Conservation (phyloP, 352 stramenopile genomes). For the Pythium inflatum region DNA sequence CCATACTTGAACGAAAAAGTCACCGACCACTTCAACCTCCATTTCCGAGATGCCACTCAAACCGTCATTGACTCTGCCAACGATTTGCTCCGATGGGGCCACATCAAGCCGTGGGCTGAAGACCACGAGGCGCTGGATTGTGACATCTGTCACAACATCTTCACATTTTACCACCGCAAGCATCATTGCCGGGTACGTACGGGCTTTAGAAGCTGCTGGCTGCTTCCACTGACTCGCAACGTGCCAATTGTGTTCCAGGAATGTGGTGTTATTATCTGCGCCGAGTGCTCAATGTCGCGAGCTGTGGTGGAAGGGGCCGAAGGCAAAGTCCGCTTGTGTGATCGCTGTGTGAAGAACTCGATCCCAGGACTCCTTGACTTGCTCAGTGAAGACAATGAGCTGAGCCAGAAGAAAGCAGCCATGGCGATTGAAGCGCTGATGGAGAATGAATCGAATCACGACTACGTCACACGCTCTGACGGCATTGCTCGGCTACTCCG, state of each 20-base stretch:
- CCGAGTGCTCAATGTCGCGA: conserved; percentile 84
- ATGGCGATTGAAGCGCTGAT: conserved; percentile 83
- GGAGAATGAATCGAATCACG: conserved; percentile 84
- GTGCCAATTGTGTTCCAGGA: no score
- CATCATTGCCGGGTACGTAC: conserved; percentile 79
- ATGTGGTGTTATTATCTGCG: conserved; percentile 88
- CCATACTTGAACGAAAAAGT: conserved; percentile 85
- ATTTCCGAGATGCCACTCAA: conserved; percentile 60
- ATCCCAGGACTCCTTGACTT: conserved; percentile 72
- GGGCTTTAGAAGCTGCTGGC: no score
- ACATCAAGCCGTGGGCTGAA: conserved; percentile 90
- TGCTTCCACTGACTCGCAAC: no score
- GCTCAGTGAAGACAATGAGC: conserved; percentile 50
- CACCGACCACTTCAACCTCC: conserved; percentile 77
- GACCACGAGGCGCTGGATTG: conserved; percentile 80
- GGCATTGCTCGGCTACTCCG: conserved; percentile 74
- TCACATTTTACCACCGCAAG: conserved; percentile 82
- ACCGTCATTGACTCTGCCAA: conserved; percentile 85
- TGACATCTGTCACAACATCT: conserved; percentile 73
- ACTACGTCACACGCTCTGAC: conserved; percentile 79
- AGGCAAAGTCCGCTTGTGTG: conserved; percentile 79
- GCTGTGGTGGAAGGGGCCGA: conserved; percentile 82
- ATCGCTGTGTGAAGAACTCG: conserved; percentile 83
- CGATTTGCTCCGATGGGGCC: conserved; percentile 83
- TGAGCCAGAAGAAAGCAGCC: conserved; percentile 71